A percentile compares a stretch with the other conserved stretches of the same genome.
Evolutionary conservation across 306 rosid species (phyloP).

Genomic region (Ormosia emarginata): DNA sequence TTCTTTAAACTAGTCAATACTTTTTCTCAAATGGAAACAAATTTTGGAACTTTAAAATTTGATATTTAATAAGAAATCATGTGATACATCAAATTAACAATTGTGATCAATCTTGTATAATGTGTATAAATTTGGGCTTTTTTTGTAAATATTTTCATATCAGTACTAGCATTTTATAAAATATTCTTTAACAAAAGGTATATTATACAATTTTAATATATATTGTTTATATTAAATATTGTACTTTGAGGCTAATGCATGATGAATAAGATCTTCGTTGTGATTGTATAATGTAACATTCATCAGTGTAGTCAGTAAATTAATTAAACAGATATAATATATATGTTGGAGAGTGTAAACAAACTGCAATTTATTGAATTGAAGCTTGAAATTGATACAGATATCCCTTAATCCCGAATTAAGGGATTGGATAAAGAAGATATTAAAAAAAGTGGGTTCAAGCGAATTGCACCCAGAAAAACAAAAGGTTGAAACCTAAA

Average conservation of each 20-base stretch:
- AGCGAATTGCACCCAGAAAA: background rate
- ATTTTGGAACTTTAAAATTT: background rate
- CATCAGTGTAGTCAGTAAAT: background rate
- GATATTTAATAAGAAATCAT: background rate
- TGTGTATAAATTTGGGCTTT: background rate
- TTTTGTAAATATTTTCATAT: too few species aligned
- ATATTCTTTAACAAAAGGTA: background rate
- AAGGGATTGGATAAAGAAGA: background rate
- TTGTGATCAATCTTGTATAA: background rate
- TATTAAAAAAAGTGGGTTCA: conserved; percentile 1
- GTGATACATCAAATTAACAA: background rate
- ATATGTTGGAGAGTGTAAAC: background rate
- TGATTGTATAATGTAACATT: background rate
- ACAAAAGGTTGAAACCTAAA: background rate
- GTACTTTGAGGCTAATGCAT: background rate
- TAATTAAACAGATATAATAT: background rate
- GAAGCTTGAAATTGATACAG: background rate
- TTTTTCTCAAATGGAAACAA: background rate
- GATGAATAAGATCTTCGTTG: background rate
- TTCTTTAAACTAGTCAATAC: background rate
- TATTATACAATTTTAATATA: background rate
- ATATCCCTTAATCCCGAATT: background rate
- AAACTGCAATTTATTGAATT: conserved; percentile 18
- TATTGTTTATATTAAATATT: background rate
- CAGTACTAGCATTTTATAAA: background rate